phyloP scores from a whole-genome alignment of 805 yeast species.

The Candida incommunis region DNA sequence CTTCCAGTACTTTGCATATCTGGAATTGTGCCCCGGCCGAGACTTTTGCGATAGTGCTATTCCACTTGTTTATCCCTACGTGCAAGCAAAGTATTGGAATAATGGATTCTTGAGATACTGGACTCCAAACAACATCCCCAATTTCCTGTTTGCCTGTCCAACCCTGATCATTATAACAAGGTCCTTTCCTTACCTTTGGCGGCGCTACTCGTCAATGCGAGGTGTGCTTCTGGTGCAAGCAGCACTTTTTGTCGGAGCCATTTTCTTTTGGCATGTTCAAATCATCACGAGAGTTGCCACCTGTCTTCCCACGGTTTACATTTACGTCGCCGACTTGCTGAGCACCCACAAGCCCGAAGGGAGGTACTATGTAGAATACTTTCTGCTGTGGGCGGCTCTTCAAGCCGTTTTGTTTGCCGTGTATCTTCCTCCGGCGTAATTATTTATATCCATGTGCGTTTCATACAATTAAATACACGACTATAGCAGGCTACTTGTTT shows the following conservation, averaged over 20 bases:
- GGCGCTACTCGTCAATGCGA: constrained; percentile 15
- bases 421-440: constrained; percentile 81
- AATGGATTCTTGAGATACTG: constrained; percentile 73
- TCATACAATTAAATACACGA: background rate
- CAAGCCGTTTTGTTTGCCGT: constrained; percentile 66
- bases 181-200: constrained; percentile 18
- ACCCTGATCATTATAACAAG: constrained; percentile 33
- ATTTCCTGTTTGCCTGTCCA: constrained; percentile 67
- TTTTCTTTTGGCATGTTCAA: constrained; percentile 69
- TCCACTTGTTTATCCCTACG: constrained; percentile 52
- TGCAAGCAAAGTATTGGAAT: constrained; percentile 77
- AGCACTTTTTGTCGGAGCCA: constrained; percentile 34
- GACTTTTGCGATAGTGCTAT: constrained; percentile 58
- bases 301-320: constrained; percentile 59
- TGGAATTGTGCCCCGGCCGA: constrained; percentile 55
- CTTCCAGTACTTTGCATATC: constrained; percentile 41
- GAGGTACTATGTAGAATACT: constrained; percentile 30
- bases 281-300: constrained; percentile 68
- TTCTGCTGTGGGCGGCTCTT: constrained; percentile 46
- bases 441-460: background rate
- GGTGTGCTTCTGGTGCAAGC: constrained; percentile 18
- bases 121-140: constrained; percentile 69
- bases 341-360: constrained; percentile 18
- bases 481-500: constrained; percentile 8
- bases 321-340: constrained; percentile 44